phyloP scores from a whole-genome alignment of 352 stramenopile genomes.

The Pythium sp. region DNA sequence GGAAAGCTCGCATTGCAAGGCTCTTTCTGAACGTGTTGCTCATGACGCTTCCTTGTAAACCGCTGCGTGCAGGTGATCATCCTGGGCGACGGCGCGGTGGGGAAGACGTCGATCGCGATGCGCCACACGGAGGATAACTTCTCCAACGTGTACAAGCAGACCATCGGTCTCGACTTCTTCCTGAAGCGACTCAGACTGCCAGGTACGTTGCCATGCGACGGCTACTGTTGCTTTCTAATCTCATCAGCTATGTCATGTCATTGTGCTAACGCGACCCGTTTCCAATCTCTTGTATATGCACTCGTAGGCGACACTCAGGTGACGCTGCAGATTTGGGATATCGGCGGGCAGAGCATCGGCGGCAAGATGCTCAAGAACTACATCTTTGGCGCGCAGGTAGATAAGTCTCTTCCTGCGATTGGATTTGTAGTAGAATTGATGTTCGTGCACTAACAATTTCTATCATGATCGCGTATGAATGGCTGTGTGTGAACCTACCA shows the following conservation, averaged over 20 bases:
- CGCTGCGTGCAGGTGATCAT: slow-evolving; percentile 87
- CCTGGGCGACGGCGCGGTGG: slow-evolving; percentile 91
- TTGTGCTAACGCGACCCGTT: background rate
- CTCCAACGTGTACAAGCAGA: slow-evolving; percentile 94
- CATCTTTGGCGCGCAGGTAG: slow-evolving; percentile 91
- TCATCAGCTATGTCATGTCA: too few relatives aligned
- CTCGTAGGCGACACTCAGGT: slow-evolving; percentile 82
- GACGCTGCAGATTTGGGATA: slow-evolving; percentile 94
- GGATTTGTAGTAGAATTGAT: background rate
- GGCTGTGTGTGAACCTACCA: slow-evolving; percentile 15
- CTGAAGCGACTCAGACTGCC: slow-evolving; percentile 91
- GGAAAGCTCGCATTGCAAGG: too few relatives aligned
- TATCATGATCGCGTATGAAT: background rate
- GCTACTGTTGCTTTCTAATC: too few relatives aligned
- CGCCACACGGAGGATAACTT: slow-evolving; percentile 92
- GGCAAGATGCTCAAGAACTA: slow-evolving; percentile 91
- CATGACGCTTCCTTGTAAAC: background rate
- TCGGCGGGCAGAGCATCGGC: slow-evolving; percentile 90
- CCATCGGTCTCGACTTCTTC: slow-evolving; percentile 95
- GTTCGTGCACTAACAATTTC: background rate
- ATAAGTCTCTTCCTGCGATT: background rate
- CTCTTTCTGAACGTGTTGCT: background rate
- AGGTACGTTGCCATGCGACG: slow-evolving; percentile 27
- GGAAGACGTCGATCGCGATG: slow-evolving; percentile 94
- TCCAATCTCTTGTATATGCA: background rate